phyloP scores from a whole-genome alignment of 805 yeast genomes.

The Starmera pachycereana region DNA sequence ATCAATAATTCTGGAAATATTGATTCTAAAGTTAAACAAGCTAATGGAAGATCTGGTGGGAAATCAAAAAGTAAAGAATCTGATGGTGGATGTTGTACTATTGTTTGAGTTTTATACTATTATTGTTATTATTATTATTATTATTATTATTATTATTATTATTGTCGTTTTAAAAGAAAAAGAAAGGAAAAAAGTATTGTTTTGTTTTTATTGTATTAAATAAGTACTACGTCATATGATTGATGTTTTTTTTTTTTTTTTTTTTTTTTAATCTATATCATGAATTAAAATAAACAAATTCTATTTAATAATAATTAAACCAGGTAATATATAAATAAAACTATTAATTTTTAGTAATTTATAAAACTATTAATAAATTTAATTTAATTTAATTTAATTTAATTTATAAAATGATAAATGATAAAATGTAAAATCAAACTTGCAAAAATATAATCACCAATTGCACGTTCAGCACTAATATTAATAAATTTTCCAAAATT shows the following conservation, averaged over 20 bases:
- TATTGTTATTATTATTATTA: slow-evolving; percentile 1
- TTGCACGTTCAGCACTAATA: slow-evolving; percentile 50
- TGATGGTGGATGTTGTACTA: slow-evolving; percentile 27
- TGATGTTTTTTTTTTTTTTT: too few species aligned
- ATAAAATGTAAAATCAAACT: slow-evolving; percentile 83
- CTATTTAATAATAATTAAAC: too few species aligned
- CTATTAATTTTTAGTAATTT: too few species aligned
- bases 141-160: not conserved
- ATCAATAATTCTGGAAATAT: not conserved
- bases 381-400: too few species aligned
- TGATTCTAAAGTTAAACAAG: not conserved
- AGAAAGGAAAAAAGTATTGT: too few species aligned
- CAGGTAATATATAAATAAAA: too few species aligned
- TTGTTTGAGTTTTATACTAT: slow-evolving; percentile 8
- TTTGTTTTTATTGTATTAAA: too few species aligned
- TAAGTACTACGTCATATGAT: too few species aligned
- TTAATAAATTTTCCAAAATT: slow-evolving; percentile 28
- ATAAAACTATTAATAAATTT: too few species aligned
- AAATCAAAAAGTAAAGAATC: slow-evolving; percentile 7
- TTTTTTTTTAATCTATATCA: too few species aligned
- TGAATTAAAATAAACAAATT: too few species aligned
- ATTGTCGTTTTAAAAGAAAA: not conserved
- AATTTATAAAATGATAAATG: slow-evolving; percentile 85
- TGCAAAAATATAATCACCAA: slow-evolving; percentile 84
- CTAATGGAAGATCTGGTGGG: not conserved